These are phyloP conservation scores for Talaromyces sp. DNA, from an alignment of 2,329 filamentous ascomycete genomes.

Conservation along the genomic window DNA sequence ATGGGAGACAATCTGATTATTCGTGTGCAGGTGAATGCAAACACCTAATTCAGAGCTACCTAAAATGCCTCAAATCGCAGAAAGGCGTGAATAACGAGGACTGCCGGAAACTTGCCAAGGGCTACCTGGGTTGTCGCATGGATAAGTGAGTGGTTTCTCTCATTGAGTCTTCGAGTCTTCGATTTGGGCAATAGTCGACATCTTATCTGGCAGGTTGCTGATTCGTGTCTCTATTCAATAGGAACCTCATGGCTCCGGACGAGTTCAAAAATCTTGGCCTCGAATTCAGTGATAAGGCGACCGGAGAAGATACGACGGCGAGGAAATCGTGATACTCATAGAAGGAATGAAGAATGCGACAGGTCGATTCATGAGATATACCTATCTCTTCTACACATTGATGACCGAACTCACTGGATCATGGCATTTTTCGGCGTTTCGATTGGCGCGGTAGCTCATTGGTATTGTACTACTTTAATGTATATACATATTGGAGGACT, in stretches of 20 bases:
- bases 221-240: constrained; percentile 32
- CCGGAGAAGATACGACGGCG: constrained; percentile 18
- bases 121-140: constrained; percentile 89
- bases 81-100: constrained; percentile 80
- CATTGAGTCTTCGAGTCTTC: no score
- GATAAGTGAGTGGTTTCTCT: constrained; percentile 63
- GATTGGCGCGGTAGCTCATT: not conserved
- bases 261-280: constrained; percentile 94
- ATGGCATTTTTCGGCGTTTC: constrained; percentile 16
- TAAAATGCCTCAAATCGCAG: constrained; percentile 79
- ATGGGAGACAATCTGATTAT: not conserved
- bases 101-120: constrained; percentile 81
- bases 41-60: constrained; percentile 76
- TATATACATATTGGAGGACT: constrained; percentile 3
- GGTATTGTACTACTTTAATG: not conserved
- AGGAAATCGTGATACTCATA: not conserved
- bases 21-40: constrained; percentile 78
- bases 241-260: constrained; percentile 93
- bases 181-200: not conserved
- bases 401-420: not conserved
- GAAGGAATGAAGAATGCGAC: not conserved
- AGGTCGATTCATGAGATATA: not conserved
- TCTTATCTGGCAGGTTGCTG: not conserved
- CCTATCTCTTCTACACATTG: not conserved
- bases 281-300: constrained; percentile 42